phyloP scores from a whole-genome alignment of 306 rosid genomes.

The Sicyos baderoa region DNA sequence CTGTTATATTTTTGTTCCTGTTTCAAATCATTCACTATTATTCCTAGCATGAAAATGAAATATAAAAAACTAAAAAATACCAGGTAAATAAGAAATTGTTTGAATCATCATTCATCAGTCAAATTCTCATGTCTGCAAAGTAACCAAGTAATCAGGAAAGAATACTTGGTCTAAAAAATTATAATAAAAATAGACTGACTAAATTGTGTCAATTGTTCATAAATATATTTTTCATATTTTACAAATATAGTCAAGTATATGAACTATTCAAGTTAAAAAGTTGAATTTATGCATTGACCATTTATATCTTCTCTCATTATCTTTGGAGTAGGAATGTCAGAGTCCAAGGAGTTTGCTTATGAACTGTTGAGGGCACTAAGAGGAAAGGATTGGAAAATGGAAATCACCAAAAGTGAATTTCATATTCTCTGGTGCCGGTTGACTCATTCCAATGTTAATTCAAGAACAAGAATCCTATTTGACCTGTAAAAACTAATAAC shows the following conservation, averaged over 20 bases:
- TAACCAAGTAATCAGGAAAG: neutral
- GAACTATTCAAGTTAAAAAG: neutral
- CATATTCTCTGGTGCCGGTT: constrained; percentile 46
- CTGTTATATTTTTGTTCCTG: neutral
- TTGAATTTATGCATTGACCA: constrained; percentile 17
- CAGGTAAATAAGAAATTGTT: neutral
- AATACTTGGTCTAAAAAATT: neutral
- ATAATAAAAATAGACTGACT: neutral
- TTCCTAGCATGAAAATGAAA: constrained; percentile 5
- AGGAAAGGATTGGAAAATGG: constrained; percentile 37
- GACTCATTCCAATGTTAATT: constrained; percentile 39
- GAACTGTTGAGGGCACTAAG: constrained; percentile 63
- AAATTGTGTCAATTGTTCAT: neutral
- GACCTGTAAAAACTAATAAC: constrained; percentile 42
- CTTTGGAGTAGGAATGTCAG: constrained; percentile 52
- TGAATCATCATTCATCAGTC: neutral
- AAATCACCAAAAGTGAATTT: constrained; percentile 53
- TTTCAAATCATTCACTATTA: neutral
- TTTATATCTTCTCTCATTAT: neutral
- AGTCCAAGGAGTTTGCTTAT: constrained; percentile 52
- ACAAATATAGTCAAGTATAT: neutral
- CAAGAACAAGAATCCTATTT: constrained; percentile 63
- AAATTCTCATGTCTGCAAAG: neutral
- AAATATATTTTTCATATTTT: neutral
- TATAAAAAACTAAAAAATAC: neutral